These are phyloP conservation scores for Mallotus repandus DNA, from an alignment of 441 rosid genomes.

Conservation along the genomic window DNA sequence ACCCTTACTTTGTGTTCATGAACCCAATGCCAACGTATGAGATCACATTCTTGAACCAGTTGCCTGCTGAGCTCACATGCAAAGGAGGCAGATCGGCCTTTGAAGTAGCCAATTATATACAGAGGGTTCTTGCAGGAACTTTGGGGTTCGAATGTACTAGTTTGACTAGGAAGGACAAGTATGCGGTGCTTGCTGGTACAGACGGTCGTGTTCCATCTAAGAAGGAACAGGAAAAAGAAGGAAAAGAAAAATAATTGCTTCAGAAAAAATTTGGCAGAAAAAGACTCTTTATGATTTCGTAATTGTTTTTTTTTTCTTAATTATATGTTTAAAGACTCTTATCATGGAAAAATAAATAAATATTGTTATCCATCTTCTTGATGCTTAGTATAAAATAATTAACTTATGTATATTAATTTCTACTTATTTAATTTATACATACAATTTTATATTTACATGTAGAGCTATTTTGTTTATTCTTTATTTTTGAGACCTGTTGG, in stretches of 20 bases:
- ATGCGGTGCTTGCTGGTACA: constrained; percentile 78
- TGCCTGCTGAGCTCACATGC: constrained; percentile 76
- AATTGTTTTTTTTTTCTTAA: constrained; percentile 5
- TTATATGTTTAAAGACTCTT: constrained; percentile 21
- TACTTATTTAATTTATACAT: too few species aligned
- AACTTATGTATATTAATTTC: too few species aligned
- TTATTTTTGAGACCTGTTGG: too few species aligned
- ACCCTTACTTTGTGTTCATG: constrained; percentile 93
- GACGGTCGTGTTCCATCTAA: constrained; percentile 76
- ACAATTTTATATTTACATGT: too few species aligned
- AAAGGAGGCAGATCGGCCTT: constrained; percentile 79
- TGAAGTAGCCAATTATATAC: constrained; percentile 92
- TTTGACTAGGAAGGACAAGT: constrained; percentile 89
- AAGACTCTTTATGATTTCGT: not conserved
- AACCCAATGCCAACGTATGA: constrained; percentile 83
- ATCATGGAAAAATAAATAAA: too few species aligned
- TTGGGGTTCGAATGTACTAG: constrained; percentile 88
- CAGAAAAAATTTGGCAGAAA: not conserved
- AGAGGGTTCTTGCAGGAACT: constrained; percentile 78
- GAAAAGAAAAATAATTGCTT: not conserved
- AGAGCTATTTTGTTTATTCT: too few species aligned
- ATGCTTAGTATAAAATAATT: constrained; percentile 4
- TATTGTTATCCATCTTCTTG: constrained; percentile 2
- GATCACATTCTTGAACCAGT: constrained; percentile 82
- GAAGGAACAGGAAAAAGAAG: constrained; percentile 35